Base-by-base conservation (phyloP, 306 rosid species). In the Luffa acutangula region DNA sequence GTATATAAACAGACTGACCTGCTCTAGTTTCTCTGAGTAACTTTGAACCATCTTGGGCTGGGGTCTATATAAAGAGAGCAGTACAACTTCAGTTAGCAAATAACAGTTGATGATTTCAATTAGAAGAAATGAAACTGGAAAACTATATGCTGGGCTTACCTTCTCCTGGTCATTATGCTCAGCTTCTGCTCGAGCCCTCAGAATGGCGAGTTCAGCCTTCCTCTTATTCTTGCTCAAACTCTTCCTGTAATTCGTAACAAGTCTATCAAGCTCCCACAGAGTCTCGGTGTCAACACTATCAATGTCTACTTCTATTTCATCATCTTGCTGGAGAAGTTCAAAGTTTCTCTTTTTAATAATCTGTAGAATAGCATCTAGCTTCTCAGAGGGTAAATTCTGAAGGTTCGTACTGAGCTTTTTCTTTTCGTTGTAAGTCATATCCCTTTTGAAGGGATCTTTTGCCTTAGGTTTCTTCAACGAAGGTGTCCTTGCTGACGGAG, bases 181-280 rank as follows among this genome's bases (percentile, higher is more conserved):
- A 79, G 94, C 87, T 79, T 67, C 81, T 56, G 86, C 87, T 85
- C 91, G 85, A 63, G 93, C 93, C 75, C 76, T 53, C 78, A 48
- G 90, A 58, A 79, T 79, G 15, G 97, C 96, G 63, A 92, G 88
- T 81, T 94, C 98, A 36, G 91, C 94, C 80, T 86, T 94, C 56
- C 98, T 87, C 86, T 92, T 94, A 85, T 87, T 85, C 83, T 94
- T 94, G 90, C 97, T 94, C 86, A 94, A 88, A 83, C 93, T 90
- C 89, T 94, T 94, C 92, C 90, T 92, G 63, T 90, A 90, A 85
- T 94, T 94, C 56, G 93, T 89, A 37, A 94, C 94, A 84, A 90
- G 90, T 88, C 97, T 88, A 85, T 94, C 98, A 71, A 92, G 98
- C 88, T 94, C 97, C 98, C 96, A 94, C 45, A 94, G 90, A 78